phyloP scores from a whole-genome alignment of 495 filamentous ascomycete genomes.

The Daldinia decipiens region DNA sequence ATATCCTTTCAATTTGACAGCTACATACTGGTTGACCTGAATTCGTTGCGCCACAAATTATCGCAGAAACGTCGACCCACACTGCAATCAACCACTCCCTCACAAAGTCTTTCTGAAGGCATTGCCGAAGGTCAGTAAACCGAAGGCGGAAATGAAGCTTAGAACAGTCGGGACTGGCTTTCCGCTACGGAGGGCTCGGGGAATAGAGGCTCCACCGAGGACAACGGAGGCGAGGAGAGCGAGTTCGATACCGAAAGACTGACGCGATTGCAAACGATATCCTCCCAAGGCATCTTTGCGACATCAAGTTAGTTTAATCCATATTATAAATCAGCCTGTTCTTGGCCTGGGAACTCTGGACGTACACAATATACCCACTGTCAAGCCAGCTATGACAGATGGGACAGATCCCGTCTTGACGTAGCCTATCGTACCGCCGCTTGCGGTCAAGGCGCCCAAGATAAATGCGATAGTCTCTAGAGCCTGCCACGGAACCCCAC shows the following conservation, averaged over 20 bases:
- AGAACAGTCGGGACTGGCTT: constrained; percentile 82
- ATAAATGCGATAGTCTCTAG: constrained; percentile 66
- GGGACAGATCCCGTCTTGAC: constrained; percentile 82
- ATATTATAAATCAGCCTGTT: not conserved
- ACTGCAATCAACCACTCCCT: constrained; percentile 18
- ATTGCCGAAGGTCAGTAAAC: constrained; percentile 68
- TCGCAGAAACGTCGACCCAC: not conserved
- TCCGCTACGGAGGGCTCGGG: constrained; percentile 78
- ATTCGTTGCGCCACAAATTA: constrained; percentile 8
- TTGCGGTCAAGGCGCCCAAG: constrained; percentile 83
- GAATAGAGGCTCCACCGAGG: constrained; percentile 82
- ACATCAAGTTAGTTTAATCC: constrained; percentile 22
- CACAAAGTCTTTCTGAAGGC: constrained; percentile 58
- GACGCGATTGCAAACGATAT: constrained; percentile 70
- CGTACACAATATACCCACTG: constrained; percentile 73
- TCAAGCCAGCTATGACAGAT: constrained; percentile 81
- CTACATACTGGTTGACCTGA: constrained; percentile 9
- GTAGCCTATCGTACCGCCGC: constrained; percentile 88
- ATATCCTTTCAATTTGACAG: not conserved
- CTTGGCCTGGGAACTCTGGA: constrained; percentile 9
- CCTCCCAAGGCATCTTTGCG: constrained; percentile 71
- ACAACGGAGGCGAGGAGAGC: constrained; percentile 82
- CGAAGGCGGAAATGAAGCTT: constrained; percentile 70
- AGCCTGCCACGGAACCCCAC: constrained; percentile 28
- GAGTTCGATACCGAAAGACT: constrained; percentile 78